These are phyloP conservation scores for Alternaria ethzedia DNA, from an alignment of 2,329 filamentous ascomycete species.

Conservation along the genomic window DNA sequence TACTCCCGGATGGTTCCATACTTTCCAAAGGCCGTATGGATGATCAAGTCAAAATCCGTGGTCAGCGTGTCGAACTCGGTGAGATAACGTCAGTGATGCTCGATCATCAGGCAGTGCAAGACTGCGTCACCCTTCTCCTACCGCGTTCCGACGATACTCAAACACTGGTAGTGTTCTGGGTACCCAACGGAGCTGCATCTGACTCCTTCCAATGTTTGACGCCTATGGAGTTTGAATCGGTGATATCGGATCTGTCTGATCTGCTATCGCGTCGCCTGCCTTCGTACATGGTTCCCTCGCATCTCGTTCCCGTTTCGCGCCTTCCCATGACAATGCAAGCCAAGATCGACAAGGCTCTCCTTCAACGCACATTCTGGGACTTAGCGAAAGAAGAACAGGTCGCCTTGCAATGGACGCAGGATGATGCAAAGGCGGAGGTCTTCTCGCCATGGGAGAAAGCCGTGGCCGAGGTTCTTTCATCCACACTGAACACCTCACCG, in stretches of 20 bases:
- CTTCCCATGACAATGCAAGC: conserved; percentile 77
- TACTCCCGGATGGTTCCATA: conserved; percentile 78
- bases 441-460: conserved; percentile 64
- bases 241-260: conserved; percentile 57
- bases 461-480: conserved; percentile 63
- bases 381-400: conserved; percentile 57
- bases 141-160: conserved; percentile 55
- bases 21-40: conserved; percentile 76
- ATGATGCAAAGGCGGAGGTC: conserved; percentile 43
- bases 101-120: conserved; percentile 57
- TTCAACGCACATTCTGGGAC: conserved; percentile 58
- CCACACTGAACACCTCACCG: conserved; percentile 55
- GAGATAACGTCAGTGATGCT: conserved; percentile 74
- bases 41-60: conserved; percentile 81
- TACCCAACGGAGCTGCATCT: conserved; percentile 49
- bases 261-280: conserved; percentile 65
- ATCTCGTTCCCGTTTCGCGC: conserved; percentile 70
- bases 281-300: conserved; percentile 79
- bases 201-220: conserved; percentile 49
- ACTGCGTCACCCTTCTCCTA: conserved; percentile 70
- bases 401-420: conserved; percentile 41
- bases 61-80: conserved; percentile 78
- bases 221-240: conserved; percentile 37
- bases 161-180: conserved; percentile 71
- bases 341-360: conserved; percentile 69